Conservation (phyloP, 2,329 filamentous ascomycete species). For the Fusarium sublunatum region DNA sequence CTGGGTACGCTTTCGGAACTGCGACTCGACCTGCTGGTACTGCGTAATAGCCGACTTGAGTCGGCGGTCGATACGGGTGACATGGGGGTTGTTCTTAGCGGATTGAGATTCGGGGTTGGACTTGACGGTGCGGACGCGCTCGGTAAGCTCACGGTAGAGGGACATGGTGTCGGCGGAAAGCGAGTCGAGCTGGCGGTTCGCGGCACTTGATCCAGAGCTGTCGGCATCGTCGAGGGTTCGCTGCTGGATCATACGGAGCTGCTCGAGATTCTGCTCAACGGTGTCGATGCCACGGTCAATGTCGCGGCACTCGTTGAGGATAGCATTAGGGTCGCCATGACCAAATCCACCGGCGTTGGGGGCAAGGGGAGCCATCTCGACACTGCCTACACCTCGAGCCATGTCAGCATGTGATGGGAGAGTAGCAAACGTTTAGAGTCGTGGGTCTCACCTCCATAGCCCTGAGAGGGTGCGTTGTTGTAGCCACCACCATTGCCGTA, state of each 20-base stretch:
- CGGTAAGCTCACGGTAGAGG: conserved; percentile 81
- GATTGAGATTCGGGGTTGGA: conserved; percentile 79
- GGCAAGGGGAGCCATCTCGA: conserved; percentile 77
- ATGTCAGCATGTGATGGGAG: conserved; percentile 32
- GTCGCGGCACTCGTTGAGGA: conserved; percentile 85
- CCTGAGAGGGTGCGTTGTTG: conserved; percentile 32
- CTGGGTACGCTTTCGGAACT: conserved; percentile 82
- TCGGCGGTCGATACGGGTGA: conserved; percentile 81
- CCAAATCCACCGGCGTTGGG: conserved; percentile 62
- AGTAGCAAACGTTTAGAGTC: background rate
- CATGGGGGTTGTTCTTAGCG: conserved; percentile 80
- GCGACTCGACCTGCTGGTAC: conserved; percentile 83
- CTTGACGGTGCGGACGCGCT: conserved; percentile 85
- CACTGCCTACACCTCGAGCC: conserved; percentile 57
- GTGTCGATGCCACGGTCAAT: conserved; percentile 81
- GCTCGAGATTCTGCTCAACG: conserved; percentile 77
- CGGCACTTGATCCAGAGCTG: conserved; percentile 72
- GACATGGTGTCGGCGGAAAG: conserved; percentile 84
- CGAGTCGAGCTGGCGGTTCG: conserved; percentile 76
- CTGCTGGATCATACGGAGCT: conserved; percentile 77
- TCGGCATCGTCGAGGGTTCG: conserved; percentile 80
- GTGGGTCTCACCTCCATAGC: conserved; percentile 43
- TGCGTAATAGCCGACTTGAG: conserved; percentile 83
- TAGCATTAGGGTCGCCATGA: conserved; percentile 73
- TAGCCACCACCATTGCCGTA: conserved; percentile 47